A percentile compares a stretch with the other conserved stretches of the same genome.
Evolutionary conservation across 2,329 filamentous ascomycete species (phyloP).

Genomic region (Aphanocladium album): DNA sequence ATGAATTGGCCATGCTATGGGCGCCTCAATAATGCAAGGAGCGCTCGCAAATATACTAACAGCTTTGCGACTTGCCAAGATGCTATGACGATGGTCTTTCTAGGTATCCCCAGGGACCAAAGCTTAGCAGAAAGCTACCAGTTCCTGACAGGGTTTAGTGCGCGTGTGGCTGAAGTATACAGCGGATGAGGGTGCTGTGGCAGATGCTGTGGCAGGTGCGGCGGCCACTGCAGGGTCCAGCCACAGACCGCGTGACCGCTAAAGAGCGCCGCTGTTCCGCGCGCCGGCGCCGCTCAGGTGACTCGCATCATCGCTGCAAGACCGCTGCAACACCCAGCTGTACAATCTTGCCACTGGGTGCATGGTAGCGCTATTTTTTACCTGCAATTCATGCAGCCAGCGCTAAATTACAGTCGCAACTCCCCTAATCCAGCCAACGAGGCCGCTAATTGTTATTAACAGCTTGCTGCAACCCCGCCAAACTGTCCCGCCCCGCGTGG

Average conservation of each 20-base stretch:
- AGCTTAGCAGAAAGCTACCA: background rate
- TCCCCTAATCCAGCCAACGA: background rate
- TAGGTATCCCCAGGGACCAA: background rate
- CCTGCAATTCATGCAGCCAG: background rate
- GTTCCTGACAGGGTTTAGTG: background rate
- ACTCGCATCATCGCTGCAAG: background rate
- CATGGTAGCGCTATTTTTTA: background rate
- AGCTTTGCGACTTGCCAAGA: background rate
- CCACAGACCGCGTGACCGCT: constrained; percentile 9
- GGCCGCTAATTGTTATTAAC: background rate
- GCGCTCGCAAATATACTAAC: background rate
- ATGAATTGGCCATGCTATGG: background rate
- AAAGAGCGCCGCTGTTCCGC: constrained; percentile 2
- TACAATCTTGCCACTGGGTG: background rate
- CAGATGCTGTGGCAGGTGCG: background rate
- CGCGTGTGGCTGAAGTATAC: background rate
- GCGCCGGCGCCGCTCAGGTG: constrained; percentile 10
- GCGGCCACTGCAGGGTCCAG: too few species aligned
- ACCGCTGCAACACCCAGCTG: background rate
- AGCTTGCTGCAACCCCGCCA: background rate
- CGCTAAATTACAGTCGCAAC: background rate
- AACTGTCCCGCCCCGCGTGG: constrained; percentile 6
- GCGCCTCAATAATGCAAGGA: background rate
- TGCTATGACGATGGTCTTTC: background rate
- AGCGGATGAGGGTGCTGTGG: background rate